Base-by-base conservation (phyloP, 257 asterid genomes). In the Agastache rugosa region DNA sequence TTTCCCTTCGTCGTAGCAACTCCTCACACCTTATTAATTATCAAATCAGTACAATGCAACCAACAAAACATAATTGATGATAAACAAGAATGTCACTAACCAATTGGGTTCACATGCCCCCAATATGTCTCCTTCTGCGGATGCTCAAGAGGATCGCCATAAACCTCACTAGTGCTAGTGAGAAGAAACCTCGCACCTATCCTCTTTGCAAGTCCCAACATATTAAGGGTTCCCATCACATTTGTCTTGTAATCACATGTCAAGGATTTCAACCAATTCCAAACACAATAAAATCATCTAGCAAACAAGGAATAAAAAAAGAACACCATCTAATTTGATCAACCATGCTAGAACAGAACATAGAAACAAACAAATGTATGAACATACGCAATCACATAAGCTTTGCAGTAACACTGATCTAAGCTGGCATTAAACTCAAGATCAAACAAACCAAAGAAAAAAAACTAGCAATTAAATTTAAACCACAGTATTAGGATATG, bases 121-220 rank as follows among this genome's bases (percentile, higher is more conserved):
- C 98, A 93, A 62, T 93, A 93, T 0, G 97, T 89, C 88, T 93
- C 98, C 85, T 93, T 93, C 77, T 93, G 98, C 14, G 98, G 98
- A 86, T 93, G 98, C 96, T 93, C 97, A 55, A 93, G 96, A 9
- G 98, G 98, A 80, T 93, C 98, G 15, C 98, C 98, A 77, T 93
- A 93, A 70, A 93, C 98, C 85, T 93, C 98, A 83, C 98, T 93
- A 1, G 98, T 93, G 82, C 98, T 93, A 5, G 98, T 93, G 44
- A 93, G 90, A 78, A 93, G 86, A 80, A 93, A 90, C 83, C 87
- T 86, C 0, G 98, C 97, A 27, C 93, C 96, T 47, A 93, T 85
- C 83, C 98, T 86, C 90, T 91, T 93, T 44, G 98, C 97, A 67
- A 93, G 96, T 17, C 98, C 98, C 96, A 93, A 79, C 97, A 93